Percentiles rank a stretch among this genome's conserved stretches.
These are phyloP conservation scores for Cronartium quercuum DNA, from an alignment of 1,284 basidiomycete genomes.

Conservation along the genomic window DNA sequence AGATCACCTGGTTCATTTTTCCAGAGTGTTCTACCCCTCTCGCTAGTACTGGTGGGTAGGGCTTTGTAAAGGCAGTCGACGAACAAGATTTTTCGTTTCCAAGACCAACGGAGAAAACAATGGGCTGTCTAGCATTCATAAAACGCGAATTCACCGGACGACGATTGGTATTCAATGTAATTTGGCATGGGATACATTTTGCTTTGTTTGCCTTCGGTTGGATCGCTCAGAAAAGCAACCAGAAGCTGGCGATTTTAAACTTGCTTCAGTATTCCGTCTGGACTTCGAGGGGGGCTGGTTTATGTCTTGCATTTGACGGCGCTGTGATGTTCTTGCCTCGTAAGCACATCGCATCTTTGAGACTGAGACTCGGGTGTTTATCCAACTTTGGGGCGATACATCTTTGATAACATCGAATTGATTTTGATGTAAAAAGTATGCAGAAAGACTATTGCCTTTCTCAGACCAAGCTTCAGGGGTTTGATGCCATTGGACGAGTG, in stretches of 20 bases:
- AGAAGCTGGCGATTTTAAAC: constrained; percentile 23
- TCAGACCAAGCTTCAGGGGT: constrained; percentile 27
- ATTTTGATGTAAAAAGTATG: constrained; percentile 10
- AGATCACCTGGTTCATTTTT: too few relatives aligned
- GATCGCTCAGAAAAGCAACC: constrained; percentile 13
- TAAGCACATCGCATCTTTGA: background rate
- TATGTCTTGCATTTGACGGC: constrained; percentile 25
- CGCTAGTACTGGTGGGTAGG: too few relatives aligned
- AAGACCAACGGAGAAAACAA: too few relatives aligned
- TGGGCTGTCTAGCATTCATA: background rate
- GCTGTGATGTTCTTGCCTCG: constrained; percentile 10
- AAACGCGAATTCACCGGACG: constrained; percentile 20
- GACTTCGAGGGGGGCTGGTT: constrained; percentile 31
- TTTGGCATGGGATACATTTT: constrained; percentile 24
- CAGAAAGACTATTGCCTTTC: constrained; percentile 24
- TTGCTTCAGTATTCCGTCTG: constrained; percentile 30
- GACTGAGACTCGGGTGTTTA: background rate
- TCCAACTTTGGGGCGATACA: too few relatives aligned
- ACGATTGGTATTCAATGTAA: constrained; percentile 22
- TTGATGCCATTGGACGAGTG: constrained; percentile 36
- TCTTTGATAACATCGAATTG: too few relatives aligned
- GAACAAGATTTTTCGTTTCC: too few relatives aligned
- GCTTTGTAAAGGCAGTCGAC: too few relatives aligned
- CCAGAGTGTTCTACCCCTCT: too few relatives aligned
- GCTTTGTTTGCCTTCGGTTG: constrained; percentile 30